Evolutionary conservation across 2,329 filamentous ascomycete genomes (phyloP).

Genomic region (Pseudogymnoascus sp.): DNA sequence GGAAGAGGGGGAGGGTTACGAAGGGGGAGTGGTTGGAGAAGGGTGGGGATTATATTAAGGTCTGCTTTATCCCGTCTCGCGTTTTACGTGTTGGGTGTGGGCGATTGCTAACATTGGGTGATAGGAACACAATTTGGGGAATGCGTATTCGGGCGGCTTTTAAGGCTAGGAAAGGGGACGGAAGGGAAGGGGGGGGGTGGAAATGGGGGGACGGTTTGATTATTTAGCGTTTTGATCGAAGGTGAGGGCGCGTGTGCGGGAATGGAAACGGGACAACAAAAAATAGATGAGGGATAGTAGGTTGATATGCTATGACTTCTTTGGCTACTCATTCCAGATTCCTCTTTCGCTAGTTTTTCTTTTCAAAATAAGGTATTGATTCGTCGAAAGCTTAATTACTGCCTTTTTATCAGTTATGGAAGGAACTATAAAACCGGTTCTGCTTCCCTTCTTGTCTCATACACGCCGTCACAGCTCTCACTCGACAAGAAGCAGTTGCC

Average conservation of each 20-base stretch:
- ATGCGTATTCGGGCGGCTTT: conserved; percentile 36
- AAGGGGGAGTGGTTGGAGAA: conserved; percentile 85
- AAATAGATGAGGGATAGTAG: background rate
- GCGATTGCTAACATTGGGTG: conserved; percentile 5
- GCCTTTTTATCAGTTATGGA: background rate
- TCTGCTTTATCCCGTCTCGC: conserved; percentile 4
- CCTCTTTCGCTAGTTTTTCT: background rate
- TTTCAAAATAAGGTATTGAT: background rate
- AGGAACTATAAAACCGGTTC: too few relatives aligned
- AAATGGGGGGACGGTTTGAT: background rate
- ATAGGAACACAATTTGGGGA: conserved; percentile 60
- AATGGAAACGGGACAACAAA: background rate
- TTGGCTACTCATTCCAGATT: background rate
- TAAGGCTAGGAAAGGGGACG: background rate
- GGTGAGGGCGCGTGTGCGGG: background rate
- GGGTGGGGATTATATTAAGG: conserved; percentile 89
- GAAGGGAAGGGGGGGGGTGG: background rate
- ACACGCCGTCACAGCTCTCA: background rate
- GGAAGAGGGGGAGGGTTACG: conserved; percentile 60
- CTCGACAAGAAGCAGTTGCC: background rate
- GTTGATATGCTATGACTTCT: background rate
- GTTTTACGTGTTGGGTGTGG: background rate
- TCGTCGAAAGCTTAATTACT: too few relatives aligned
- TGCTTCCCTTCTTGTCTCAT: background rate
- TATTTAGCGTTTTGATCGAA: background rate